A percentile compares a stretch with the other conserved stretches of the same genome.
Conservation (phyloP, 1,284 basidiomycete species). For the Porodaedalea pini region DNA sequence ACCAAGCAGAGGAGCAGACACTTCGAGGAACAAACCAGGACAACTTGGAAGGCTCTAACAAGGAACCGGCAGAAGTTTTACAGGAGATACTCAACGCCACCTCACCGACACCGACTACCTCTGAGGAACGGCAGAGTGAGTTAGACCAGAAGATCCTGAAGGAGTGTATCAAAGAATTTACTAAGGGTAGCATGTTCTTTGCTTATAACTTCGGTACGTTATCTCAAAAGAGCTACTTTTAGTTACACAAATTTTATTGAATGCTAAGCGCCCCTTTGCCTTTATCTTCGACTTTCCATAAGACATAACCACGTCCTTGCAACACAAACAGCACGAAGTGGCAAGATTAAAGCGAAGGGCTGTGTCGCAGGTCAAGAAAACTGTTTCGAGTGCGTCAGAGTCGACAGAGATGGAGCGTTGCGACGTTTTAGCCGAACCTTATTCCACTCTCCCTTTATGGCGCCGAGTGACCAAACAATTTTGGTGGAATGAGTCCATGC, state of each 20-base stretch:
- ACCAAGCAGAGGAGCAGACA: constrained; percentile 3
- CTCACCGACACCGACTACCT: constrained; percentile 53
- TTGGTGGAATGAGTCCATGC: constrained; percentile 89
- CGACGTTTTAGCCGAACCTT: constrained; percentile 63
- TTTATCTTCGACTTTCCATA: neutral
- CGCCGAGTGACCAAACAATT: constrained; percentile 77
- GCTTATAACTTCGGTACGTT: constrained; percentile 68
- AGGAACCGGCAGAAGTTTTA: constrained; percentile 48
- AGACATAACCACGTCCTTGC: constrained; percentile 78
- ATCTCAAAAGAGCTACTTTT: neutral
- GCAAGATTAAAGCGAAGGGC: constrained; percentile 40
- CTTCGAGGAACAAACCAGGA: constrained; percentile 10
- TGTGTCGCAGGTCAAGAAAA: constrained; percentile 21
- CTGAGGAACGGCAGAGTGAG: constrained; percentile 64
- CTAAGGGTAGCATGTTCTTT: constrained; percentile 79
- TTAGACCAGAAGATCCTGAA: constrained; percentile 75
- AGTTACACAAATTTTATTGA: neutral
- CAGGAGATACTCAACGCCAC: constrained; percentile 52
- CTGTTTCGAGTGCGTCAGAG: constrained; percentile 1
- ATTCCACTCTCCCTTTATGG: constrained; percentile 75
- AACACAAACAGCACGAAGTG: constrained; percentile 70
- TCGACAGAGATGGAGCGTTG: constrained; percentile 38
- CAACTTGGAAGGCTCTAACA: constrained; percentile 12
- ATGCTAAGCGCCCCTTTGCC: neutral
- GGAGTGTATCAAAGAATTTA: constrained; percentile 66